Conservation (phyloP, 2,329 filamentous ascomycete genomes). For the Dactylella cylindrospora region DNA sequence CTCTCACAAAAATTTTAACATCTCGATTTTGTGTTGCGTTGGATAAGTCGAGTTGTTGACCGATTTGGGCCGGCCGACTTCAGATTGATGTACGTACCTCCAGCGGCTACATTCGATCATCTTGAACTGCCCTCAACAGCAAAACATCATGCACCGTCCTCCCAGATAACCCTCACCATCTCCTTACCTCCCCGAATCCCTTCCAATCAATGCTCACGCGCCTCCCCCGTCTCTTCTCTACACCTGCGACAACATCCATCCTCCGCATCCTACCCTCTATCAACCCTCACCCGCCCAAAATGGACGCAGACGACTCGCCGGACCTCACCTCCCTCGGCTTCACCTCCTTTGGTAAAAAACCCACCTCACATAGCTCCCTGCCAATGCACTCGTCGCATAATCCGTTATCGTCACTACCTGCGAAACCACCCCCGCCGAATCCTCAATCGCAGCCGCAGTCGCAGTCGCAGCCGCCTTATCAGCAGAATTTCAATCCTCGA, state of each 20-base stretch:
- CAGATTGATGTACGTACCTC: too few relatives aligned
- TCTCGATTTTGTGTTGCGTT: too few relatives aligned
- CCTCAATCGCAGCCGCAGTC: background rate
- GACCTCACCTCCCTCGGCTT: constrained; percentile 40
- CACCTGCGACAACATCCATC: background rate
- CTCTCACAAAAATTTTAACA: too few relatives aligned
- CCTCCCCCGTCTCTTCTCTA: background rate
- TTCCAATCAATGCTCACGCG: constrained; percentile 1
- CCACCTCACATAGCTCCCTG: constrained; percentile 12
- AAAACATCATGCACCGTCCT: too few relatives aligned
- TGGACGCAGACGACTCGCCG: constrained; percentile 13
- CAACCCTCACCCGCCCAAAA: background rate
- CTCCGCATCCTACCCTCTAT: background rate
- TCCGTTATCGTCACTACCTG: constrained; percentile 6
- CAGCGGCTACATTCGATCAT: too few relatives aligned
- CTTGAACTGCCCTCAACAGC: too few relatives aligned
- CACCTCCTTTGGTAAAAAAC: constrained; percentile 36
- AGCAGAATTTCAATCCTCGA: background rate
- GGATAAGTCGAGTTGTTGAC: too few relatives aligned
- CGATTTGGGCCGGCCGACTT: too few relatives aligned
- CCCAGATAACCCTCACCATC: too few relatives aligned
- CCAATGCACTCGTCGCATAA: constrained; percentile 30
- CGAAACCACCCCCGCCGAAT: constrained; percentile 8
- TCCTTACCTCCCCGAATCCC: too few relatives aligned
- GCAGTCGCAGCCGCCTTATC: background rate